Base-by-base conservation (phyloP, 1,139 yeast genomes). In the Magnusiomyces paraingens region DNA sequence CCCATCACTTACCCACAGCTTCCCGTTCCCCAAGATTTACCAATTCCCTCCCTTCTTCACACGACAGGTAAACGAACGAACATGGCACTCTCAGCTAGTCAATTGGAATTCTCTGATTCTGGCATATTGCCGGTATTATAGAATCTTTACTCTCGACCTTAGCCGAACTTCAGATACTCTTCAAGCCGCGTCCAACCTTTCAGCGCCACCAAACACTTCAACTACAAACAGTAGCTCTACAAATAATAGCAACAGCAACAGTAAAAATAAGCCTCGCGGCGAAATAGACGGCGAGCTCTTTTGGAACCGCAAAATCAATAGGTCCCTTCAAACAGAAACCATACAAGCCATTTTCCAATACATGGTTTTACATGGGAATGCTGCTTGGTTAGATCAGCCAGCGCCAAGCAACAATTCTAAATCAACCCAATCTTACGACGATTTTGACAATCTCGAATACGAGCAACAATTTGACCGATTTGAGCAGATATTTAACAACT, bases 11-110 rank as follows among this genome's bases (percentile, higher is more conserved):
- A 46, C 41, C 18, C 47, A 44, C 3, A 46, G 49, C 29, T 55
- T 55, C 38, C 54, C 52, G 15, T 84, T 82, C 63, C 96, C 96
- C 6, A 75, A 82, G 51, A 86, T 91, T 44, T 88, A 89, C 69
- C 75, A 84, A 45, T 93, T 89, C 69, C 97, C 97, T 6, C 99
- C 99, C 0, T 80, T 93, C 62, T 93, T 84, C 71, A 93, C 98
- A 4, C 77, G 82, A 57, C 99, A 93, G 69, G 90, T 94, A 40
- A 93, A 93, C 63, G 79, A 82, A 47, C 82, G 88, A 18, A 84
- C 95, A 2, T 79, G 86, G 72, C 77, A 79, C 41, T 83, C 89
- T 21, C 99, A 93, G 64, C 67, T 79, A 26, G 68, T 70, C 18
- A 77, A 80, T 52, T 85, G 93, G 93, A 70, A 70, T 12, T 71